Conservation (phyloP, 1,284 basidiomycete species). For the Pisolithus thermaeus region DNA sequence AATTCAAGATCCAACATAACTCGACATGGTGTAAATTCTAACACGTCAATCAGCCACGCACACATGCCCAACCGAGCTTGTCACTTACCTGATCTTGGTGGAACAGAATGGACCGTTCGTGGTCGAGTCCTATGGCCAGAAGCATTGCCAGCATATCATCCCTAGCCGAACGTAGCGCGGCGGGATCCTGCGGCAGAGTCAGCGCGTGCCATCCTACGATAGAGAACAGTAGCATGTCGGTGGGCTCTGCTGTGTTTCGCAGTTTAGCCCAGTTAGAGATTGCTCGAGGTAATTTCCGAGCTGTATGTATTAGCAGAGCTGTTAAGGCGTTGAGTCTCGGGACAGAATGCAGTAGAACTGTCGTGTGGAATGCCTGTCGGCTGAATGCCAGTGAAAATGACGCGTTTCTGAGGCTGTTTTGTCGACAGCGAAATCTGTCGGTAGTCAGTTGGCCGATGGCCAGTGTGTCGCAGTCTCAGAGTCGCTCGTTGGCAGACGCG, state of each 20-base stretch:
- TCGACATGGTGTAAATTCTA: conserved; percentile 84
- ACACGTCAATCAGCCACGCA: background rate
- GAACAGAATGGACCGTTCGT: conserved; percentile 61
- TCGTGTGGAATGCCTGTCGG: conserved; percentile 86
- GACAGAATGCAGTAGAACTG: conserved; percentile 16
- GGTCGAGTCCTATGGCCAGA: conserved; percentile 83
- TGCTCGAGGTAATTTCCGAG: conserved; percentile 90
- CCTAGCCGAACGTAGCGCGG: conserved; percentile 55
- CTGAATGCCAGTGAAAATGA: conserved; percentile 80
- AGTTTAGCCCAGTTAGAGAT: conserved; percentile 84
- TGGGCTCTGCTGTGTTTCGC: conserved; percentile 52
- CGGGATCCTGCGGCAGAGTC: conserved; percentile 83
- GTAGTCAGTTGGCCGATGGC: background rate
- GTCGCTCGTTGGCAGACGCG: no score
- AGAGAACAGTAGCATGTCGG: conserved; percentile 76
- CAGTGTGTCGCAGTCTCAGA: no score
- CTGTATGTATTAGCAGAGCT: conserved; percentile 34
- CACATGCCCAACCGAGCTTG: background rate
- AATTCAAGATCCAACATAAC: conserved; percentile 89
- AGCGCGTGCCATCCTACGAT: conserved; percentile 92
- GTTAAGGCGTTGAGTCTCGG: conserved; percentile 5
- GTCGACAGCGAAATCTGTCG: background rate
- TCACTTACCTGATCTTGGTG: conserved; percentile 82
- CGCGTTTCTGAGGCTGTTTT: conserved; percentile 16
- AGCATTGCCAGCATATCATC: conserved; percentile 80